Base-by-base conservation (phyloP, 352 stramenopile species). In the Elongisporangium anandrum region DNA sequence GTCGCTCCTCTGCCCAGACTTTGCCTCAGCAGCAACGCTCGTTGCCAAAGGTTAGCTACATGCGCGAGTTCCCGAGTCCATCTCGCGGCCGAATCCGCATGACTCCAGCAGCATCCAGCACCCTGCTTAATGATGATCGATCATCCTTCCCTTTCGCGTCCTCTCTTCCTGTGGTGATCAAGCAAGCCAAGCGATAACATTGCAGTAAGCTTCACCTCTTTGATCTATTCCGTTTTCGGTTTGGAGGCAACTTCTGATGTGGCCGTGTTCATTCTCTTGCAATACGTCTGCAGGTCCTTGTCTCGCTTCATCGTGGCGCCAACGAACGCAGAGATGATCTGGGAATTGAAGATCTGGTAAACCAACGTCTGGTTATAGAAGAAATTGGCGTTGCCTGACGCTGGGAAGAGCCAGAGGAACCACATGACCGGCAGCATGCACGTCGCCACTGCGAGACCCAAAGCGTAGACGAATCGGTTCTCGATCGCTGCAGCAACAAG, bases 291-390 rank as follows among this genome's bases (percentile, higher is more conserved):
- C 26, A 92, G 62, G 22, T 88, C 81, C 63, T 94, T 95, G 73
- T 95, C 85, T 24, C 83, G 79, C 45, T 92, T 91, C 81, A 95
- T 89, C 10, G 78, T 86, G 16, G 81, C 83, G 10, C 73, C 73
- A 10, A 95, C 75, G 39, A 95, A 95, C 54, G 85, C 83, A 12
- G 68, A 85, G 59, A 93, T 77, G 19, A 92, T 64, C 59, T 91
- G 81, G 0, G 81, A 86, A 62, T 80, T 82, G 60, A 95, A 95
- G 57, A 91, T 82, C 64, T 93, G 85, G 58, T 90, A 95, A 52
- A 95, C 81, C 50, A 95, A 68, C 38, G 85, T 95, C 66, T 93
- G 83, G 68, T 92, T 93, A 71, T 93, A 95, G 57, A 91, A 95
- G 63, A 95, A 95, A 59, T 95, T 95, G n/a, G 85, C 81, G 63